Base-by-base conservation (phyloP, 2,329 filamentous ascomycete species). In the Epichloe uncinata region DNA sequence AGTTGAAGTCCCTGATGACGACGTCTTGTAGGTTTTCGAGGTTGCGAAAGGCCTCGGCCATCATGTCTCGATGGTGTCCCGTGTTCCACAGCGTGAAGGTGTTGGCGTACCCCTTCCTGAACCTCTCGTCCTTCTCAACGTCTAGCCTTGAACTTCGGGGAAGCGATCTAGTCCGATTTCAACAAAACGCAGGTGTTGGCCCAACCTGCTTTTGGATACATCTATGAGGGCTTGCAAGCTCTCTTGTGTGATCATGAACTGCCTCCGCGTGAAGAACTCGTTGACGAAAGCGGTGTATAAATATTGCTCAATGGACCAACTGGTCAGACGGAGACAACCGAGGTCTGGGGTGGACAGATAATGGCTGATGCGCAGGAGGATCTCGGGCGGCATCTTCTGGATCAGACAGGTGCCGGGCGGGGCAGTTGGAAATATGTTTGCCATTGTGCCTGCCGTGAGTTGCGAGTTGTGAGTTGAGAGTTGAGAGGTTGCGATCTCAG, bases 191-290 rank as follows among this genome's bases (percentile, higher is more conserved):
- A 79, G 56, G 36, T 63, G 59, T 0, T 57, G 53, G 0, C 65
- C 64, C 15, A 79, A 54, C 0, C 68, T 66, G 16, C 66, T 70
- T 50, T 70, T 67, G n/a, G 75, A 71, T 36, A 79, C 77, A 57
- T 74, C 66, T 61, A 74, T 54, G 11, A 83, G 66, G 0, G 73
- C 68, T 48, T 75, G 69, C 9, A 84, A 65, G 56, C 80, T 84
- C 55, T 69, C 63, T 35, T 75, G 66, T 2, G 73, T 74, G 49
- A 83, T 58, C 75, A 82, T 81, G 63, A 84, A 85, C 58, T 84
- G 80, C 57, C 75, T 78, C 61, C 78, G 79, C 47, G 67, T 69
- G 63, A 86, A 85, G 68, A 82, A 85, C 54, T 83, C 79, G 22
- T 67, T 67, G 30, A 73, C 69, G 56, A 84, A 85, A 35, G 68